Evolutionary conservation across 2,329 filamentous ascomycete species (phyloP).

Genomic region (Colletotrichum tropicicola): DNA sequence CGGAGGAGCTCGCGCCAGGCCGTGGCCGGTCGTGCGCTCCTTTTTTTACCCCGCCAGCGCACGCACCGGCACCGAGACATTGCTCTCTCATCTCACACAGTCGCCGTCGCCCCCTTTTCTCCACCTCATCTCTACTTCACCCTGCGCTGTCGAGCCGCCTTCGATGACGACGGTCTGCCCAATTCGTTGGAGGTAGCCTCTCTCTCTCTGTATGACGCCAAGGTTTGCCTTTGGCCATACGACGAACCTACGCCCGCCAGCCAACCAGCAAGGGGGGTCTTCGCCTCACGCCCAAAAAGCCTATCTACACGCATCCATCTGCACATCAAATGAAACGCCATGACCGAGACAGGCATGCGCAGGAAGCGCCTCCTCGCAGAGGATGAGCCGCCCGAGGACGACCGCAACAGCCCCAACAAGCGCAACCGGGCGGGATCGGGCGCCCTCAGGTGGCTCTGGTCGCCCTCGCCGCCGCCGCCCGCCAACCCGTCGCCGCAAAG

Average conservation of each 20-base stretch:
- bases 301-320: not conserved
- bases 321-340: slow-evolving; percentile 10
- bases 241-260: not conserved
- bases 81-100: not conserved
- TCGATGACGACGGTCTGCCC: too few relatives aligned
- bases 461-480: not conserved
- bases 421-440: not conserved
- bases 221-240: not conserved
- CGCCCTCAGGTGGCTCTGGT: slow-evolving; percentile 22
- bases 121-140: not conserved
- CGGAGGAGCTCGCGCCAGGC: slow-evolving; percentile 23
- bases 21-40: not conserved
- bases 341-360: slow-evolving; percentile 12
- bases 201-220: too few relatives aligned
- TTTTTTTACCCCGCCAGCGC: slow-evolving; percentile 16
- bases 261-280: not conserved
- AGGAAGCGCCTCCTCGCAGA: slow-evolving; percentile 19
- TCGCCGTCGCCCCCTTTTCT: not conserved
- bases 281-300: not conserved
- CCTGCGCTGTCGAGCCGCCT: not conserved
- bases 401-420: not conserved
- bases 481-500: not conserved
- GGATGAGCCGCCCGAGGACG: not conserved
- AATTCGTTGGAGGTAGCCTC: too few relatives aligned
- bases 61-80: slow-evolving; percentile 9